Evolutionary conservation across 1,139 yeast genomes (phyloP), one percentile per base, ranked within the genome.

Genomic region (Yamadazyma atmosphaerica): DNA sequence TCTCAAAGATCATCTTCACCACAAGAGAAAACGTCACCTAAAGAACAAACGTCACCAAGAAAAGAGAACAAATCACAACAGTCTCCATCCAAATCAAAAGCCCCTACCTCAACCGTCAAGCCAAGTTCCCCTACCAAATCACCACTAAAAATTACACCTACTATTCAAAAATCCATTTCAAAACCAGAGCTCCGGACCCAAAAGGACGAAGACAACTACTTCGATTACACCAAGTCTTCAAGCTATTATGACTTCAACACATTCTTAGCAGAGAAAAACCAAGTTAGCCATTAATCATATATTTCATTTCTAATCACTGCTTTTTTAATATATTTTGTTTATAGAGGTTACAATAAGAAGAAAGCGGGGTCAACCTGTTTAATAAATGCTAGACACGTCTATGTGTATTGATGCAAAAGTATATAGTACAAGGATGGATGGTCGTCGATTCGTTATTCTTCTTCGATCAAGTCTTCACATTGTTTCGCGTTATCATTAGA

Each of bases 211-310:
- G 50, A 48, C 12, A 37, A 45, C 25, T 49, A 49, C 26, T 68
- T 66, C 41, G 74, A 69, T 42, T 68, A 69, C 30, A 38, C 50
- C 8, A 47, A 49, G 21, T 42, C 49, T 7, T 35, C 44, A 4
- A 49, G 52, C 34, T 46, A 50, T 29, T 66, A 68, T 44, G 72
- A 68, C 47, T 68, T 69, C 41, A 55, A 61, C 33, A 58, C 71
- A 9, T 69, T 63, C 41, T 66, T 68, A 61, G 58, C 60, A 35
- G 66, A 61, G 42, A 50, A 55, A 35, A 45, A 38, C 23, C 39
- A 32, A 38, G 32, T 25, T 30, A 9, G 21, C 11, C 21, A 28
- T 13, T 14, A 26, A 13, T 5, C 11, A 10, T 13, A 26, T 6
- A 26, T 13, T 26, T 26, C 17, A 26, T 26, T 26, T 26, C 17